phyloP scores from a whole-genome alignment of 2,329 filamentous ascomycete genomes.

The Monosporascus sp. region DNA sequence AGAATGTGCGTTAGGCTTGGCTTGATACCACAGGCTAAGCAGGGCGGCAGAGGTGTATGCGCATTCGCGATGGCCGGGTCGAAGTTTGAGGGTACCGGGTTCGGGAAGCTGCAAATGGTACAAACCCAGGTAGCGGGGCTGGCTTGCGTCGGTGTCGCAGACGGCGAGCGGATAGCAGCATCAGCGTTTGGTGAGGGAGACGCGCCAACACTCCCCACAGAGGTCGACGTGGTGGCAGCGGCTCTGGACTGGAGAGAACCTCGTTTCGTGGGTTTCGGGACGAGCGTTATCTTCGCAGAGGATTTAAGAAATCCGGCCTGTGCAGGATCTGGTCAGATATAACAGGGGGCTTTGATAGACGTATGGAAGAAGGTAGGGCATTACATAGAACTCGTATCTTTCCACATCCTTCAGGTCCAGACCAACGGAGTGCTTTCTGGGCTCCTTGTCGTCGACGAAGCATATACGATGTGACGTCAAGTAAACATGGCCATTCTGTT shows the following conservation, averaged over 20 bases:
- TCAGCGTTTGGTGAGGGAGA: constrained; percentile 21
- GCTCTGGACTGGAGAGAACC: constrained; percentile 52
- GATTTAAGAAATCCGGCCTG: constrained; percentile 91
- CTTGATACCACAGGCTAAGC: constrained; percentile 89
- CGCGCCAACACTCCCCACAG: constrained; percentile 40
- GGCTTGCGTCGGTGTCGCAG: constrained; percentile 41
- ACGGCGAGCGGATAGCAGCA: constrained; percentile 33
- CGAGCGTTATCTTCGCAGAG: constrained; percentile 84
- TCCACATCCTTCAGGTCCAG: constrained; percentile 90
- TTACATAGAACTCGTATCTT: constrained; percentile 80
- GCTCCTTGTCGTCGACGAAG: constrained; percentile 86
- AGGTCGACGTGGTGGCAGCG: constrained; percentile 39
- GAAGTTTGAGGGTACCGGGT: constrained; percentile 88
- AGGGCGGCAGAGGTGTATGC: constrained; percentile 77
- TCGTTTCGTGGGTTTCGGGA: constrained; percentile 72
- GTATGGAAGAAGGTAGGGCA: constrained; percentile 12
- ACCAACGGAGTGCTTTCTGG: constrained; percentile 76
- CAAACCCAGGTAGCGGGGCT: constrained; percentile 85
- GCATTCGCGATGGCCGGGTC: constrained; percentile 76
- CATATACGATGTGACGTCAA: constrained; percentile 92
- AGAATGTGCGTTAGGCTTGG: constrained; percentile 76
- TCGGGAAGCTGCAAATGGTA: constrained; percentile 92
- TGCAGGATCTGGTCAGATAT: constrained; percentile 14
- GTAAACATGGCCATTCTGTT: constrained; percentile 95
- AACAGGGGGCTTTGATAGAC: background rate